Evolutionary conservation across 495 filamentous ascomycete species (phyloP), one percentile per base, ranked within the genome.

Genomic region (Hypoxylon intermedium): DNA sequence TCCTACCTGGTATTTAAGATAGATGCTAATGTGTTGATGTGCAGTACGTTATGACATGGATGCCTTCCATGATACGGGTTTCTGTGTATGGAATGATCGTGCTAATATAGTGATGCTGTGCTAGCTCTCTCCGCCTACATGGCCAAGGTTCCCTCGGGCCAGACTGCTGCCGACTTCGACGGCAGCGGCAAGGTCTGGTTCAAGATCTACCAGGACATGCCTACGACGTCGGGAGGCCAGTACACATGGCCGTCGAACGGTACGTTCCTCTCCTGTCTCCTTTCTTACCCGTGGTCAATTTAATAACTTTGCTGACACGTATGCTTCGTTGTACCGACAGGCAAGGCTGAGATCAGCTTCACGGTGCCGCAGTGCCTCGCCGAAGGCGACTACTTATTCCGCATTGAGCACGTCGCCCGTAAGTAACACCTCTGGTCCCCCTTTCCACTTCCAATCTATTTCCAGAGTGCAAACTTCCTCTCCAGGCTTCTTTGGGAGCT

Each of bases 381-480:
- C 3, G 67, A 79, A 30, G 83, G 83, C 46, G 77, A 84, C 40
- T 87, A 87, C 69, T 79, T 88, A 13, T 70, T 86, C 38, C 77
- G 83, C 6, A 78, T 80, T 18, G 85, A 87, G 72, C 82, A 84
- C 56, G 79, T 86, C n/a, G n/a, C n/a, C n/a, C n/a, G n/a, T n/a
- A n/a, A n/a, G n/a, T n/a, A n/a, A n/a, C n/a, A n/a, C n/a, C n/a
- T n/a, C n/a, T n/a, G n/a, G n/a, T n/a, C n/a, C n/a, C n/a, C n/a
- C n/a, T n/a, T n/a, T n/a, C n/a, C n/a, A n/a, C n/a, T n/a, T n/a
- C n/a, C n/a, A n/a, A n/a, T n/a, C n/a, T n/a, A n/a, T n/a, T n/a
- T n/a, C n/a, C n/a, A n/a, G n/a, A n/a, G n/a, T n/a, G n/a, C n/a
- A n/a, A n/a, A n/a, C n/a, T n/a, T n/a, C n/a, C n/a, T n/a, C n/a